Evolutionary conservation across 179 eudicot species (phyloP).

Genomic region (Gypsophila paniculata): DNA sequence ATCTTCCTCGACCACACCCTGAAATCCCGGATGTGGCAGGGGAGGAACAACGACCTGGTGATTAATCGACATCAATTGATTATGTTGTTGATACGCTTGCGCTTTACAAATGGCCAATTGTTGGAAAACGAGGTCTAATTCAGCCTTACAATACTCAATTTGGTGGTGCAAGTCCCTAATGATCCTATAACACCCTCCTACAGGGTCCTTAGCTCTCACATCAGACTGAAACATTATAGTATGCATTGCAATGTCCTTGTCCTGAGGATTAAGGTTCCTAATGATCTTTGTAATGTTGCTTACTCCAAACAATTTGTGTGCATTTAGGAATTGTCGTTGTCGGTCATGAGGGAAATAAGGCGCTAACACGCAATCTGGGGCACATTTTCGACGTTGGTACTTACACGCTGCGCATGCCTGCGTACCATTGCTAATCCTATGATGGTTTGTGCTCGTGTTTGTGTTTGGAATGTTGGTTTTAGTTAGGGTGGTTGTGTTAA

Average conservation of each 20-base stretch:
- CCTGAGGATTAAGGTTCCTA: constrained; percentile 30
- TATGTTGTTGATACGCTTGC: constrained; percentile 30
- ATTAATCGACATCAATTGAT: constrained; percentile 21
- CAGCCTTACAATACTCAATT: constrained; percentile 36
- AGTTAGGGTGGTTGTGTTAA: constrained; percentile 6
- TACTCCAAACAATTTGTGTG: constrained; percentile 59
- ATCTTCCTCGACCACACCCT: not conserved
- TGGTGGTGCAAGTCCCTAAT: constrained; percentile 45
- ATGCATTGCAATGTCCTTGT: constrained; percentile 60
- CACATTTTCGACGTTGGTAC: constrained; percentile 63
- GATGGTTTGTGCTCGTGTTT: constrained; percentile 1
- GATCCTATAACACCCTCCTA: constrained; percentile 65
- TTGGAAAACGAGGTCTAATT: constrained; percentile 53
- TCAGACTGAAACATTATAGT: constrained; percentile 69
- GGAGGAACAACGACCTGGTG: not conserved
- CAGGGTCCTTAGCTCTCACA: constrained; percentile 63
- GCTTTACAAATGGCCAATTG: constrained; percentile 57
- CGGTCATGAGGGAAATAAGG: constrained; percentile 64
- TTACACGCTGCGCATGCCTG: constrained; percentile 74
- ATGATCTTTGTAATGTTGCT: constrained; percentile 64
- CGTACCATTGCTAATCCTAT: constrained; percentile 40
- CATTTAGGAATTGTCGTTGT: constrained; percentile 48
- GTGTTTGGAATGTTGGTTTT: constrained; percentile 10
- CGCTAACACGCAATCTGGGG: constrained; percentile 50
- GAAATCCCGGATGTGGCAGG: not conserved